Percentiles rank a stretch among this genome's conserved stretches.
phyloP scores from a whole-genome alignment of 441 rosid species.

The Brassica balearica region DNA sequence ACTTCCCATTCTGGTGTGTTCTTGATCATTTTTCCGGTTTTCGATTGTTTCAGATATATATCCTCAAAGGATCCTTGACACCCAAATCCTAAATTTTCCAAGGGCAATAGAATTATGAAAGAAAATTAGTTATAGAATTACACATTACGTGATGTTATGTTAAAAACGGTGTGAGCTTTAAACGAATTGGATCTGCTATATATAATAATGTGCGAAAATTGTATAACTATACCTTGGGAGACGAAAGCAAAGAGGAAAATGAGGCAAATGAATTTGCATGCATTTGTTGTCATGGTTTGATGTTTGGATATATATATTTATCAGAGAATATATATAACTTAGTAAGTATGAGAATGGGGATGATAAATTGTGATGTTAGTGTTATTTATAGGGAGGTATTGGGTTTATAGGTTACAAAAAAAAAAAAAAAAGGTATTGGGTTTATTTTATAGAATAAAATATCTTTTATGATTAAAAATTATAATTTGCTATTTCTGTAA shows the following conservation, averaged over 20 bases:
- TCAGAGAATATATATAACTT: background rate
- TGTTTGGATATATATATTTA: background rate
- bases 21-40: conserved; percentile 30
- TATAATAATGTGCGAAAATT: background rate
- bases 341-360: background rate
- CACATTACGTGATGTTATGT: background rate
- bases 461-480: background rate
- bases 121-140: background rate
- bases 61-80: background rate
- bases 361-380: background rate
- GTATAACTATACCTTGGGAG: background rate
- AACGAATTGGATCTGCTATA: background rate
- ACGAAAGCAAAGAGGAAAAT: conserved; percentile 5
- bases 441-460: background rate
- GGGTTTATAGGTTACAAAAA: background rate
- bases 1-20: conserved; percentile 41
- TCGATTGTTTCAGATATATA: conserved; percentile 27
- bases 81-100: conserved; percentile 31
- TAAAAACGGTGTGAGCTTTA: background rate
- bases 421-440: background rate
- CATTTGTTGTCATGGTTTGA: conserved; percentile 10
- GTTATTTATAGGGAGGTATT: background rate
- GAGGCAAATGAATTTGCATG: background rate
- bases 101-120: background rate
- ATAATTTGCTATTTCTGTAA: background rate